Conservation (phyloP, 208 protist genomes). For the Entamoeba dispar region DNA sequence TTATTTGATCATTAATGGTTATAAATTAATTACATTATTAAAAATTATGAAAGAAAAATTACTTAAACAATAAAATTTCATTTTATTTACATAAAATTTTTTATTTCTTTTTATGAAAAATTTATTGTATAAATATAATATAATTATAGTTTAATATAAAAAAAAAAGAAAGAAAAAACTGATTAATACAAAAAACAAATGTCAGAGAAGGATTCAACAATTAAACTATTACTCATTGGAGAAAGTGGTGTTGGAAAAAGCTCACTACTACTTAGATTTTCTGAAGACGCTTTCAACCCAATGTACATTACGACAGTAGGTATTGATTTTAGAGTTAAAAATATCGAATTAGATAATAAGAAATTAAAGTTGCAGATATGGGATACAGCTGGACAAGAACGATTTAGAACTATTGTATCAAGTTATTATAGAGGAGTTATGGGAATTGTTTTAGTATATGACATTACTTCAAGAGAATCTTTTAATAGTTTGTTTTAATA, state of each 20-base stretch:
- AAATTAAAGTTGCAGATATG: constrained; percentile 39
- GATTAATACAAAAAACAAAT: background rate
- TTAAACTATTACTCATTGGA: background rate
- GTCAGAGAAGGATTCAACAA: background rate
- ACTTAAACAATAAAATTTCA: too few relatives aligned
- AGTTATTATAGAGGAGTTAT: constrained; percentile 28
- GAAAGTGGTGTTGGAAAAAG: background rate
- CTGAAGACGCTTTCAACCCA: constrained; percentile 30
- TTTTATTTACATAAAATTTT: too few relatives aligned
- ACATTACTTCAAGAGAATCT: constrained; percentile 15
- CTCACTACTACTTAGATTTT: constrained; percentile 36
- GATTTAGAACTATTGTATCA: constrained; percentile 17
- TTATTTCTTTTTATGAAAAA: too few relatives aligned
- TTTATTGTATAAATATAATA: too few relatives aligned
- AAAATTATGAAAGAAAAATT: too few relatives aligned
- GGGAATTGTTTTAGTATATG: constrained; percentile 31
- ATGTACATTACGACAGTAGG: constrained; percentile 39
- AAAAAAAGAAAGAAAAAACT: background rate
- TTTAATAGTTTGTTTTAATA: constrained; percentile 13
- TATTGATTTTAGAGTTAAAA: constrained; percentile 39
- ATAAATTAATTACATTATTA: too few relatives aligned
- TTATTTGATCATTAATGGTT: too few relatives aligned
- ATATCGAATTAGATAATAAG: constrained; percentile 27
- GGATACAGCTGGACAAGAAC: constrained; percentile 36
- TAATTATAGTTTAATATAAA: background rate